Percentiles rank a stretch among this genome's conserved stretches.
These are phyloP conservation scores for Malassezia yamatoensis DNA, from an alignment of 1,284 basidiomycete species.

Conservation along the genomic window DNA sequence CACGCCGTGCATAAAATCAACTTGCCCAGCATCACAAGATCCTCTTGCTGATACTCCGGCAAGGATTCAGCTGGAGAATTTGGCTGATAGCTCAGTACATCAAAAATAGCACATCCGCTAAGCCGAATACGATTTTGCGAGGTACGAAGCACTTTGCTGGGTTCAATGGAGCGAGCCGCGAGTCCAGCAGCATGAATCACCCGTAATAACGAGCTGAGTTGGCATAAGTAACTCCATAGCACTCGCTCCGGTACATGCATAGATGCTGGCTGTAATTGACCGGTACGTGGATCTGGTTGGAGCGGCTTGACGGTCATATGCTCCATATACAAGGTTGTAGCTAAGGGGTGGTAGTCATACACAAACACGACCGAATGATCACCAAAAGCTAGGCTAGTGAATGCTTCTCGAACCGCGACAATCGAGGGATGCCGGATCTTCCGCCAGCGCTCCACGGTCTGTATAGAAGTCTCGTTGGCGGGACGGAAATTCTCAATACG, in stretches of 20 bases:
- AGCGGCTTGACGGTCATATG: slow-evolving; percentile 52
- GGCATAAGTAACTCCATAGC: slow-evolving; percentile 86
- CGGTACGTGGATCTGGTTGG: slow-evolving; percentile 44
- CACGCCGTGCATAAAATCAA: slow-evolving; percentile 73
- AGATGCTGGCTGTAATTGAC: slow-evolving; percentile 33
- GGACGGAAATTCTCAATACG: slow-evolving; percentile 82
- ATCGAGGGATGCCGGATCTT: slow-evolving; percentile 77
- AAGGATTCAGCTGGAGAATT: slow-evolving; percentile 21
- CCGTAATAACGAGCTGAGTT: slow-evolving; percentile 78
- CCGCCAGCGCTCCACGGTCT: slow-evolving; percentile 75
- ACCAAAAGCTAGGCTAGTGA: slow-evolving; percentile 84
- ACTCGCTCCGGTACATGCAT: slow-evolving; percentile 63
- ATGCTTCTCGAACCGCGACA: slow-evolving; percentile 76
- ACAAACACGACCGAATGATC: slow-evolving; percentile 79
- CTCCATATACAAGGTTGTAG: slow-evolving; percentile 69
- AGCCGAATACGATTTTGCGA: slow-evolving; percentile 23
- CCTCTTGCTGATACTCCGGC: slow-evolving; percentile 60
- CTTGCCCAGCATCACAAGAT: slow-evolving; percentile 73
- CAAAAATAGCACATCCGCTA: slow-evolving; percentile 40
- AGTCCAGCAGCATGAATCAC: slow-evolving; percentile 71
- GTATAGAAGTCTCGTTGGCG: slow-evolving; percentile 61
- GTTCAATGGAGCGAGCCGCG: slow-evolving; percentile 72
- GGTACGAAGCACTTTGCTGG: slow-evolving; percentile 77
- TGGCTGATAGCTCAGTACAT: slow-evolving; percentile 38
- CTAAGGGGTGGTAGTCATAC: slow-evolving; percentile 78